Conservation (phyloP, 345 rosid species). For the Salix arbutifolia region DNA sequence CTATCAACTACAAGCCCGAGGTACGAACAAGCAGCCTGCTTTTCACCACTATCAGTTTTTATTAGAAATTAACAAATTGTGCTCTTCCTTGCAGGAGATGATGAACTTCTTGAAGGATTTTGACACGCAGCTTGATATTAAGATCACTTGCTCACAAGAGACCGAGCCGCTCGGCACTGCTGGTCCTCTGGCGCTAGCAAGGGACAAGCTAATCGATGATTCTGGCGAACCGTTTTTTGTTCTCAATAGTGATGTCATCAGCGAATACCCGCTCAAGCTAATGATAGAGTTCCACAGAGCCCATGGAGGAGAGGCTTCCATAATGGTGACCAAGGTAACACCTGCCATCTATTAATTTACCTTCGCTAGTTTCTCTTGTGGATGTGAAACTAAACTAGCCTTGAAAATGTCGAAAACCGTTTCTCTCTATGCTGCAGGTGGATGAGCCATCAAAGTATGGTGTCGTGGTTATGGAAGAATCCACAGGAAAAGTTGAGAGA, state of each 20-base stretch:
- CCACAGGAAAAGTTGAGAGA: constrained; percentile 66
- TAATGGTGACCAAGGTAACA: constrained; percentile 86
- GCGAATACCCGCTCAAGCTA: constrained; percentile 76
- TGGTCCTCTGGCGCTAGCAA: constrained; percentile 92
- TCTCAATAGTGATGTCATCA: constrained; percentile 92
- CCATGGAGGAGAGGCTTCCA: constrained; percentile 96
- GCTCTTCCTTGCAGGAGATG: constrained; percentile 54
- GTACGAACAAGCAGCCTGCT: constrained; percentile 26
- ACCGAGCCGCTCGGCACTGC: constrained; percentile 95
- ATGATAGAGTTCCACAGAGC: constrained; percentile 74
- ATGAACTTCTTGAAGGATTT: constrained; percentile 76
- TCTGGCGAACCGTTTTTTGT: constrained; percentile 84
- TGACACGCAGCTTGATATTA: constrained; percentile 75
- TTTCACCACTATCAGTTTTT: neutral
- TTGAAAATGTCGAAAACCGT: too few species aligned
- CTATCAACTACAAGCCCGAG: constrained; percentile 93
- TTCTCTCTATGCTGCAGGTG: constrained; percentile 39
- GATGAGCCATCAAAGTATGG: constrained; percentile 96
- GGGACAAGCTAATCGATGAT: constrained; percentile 74
- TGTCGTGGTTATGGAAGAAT: constrained; percentile 84
- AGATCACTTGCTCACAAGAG: constrained; percentile 90
- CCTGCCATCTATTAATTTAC: too few species aligned
- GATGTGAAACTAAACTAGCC: too few species aligned
- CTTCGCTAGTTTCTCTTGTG: too few species aligned
- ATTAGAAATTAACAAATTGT: too few species aligned